phyloP scores from a whole-genome alignment of 768 basidiomycete species.

The Boletus rufocinnamomeus region DNA sequence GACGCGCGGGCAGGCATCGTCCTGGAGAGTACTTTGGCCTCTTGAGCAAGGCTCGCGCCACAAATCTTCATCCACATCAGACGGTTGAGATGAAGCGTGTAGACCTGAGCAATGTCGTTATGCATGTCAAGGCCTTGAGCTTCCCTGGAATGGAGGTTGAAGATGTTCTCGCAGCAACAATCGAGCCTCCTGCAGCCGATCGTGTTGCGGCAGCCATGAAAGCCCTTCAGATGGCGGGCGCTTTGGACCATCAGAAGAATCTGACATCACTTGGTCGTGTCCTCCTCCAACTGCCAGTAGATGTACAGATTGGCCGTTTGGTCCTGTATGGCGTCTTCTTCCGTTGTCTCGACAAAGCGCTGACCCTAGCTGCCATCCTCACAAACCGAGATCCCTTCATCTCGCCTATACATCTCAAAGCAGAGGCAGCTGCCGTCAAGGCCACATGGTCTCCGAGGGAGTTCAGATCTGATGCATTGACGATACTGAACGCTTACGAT shows the following conservation, averaged over 20 bases:
- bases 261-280: conserved; percentile 88
- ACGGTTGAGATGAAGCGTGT: conserved; percentile 94
- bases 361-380: conserved; percentile 90
- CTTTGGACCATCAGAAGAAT: conserved; percentile 71
- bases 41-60: conserved; percentile 61
- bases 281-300: conserved; percentile 85
- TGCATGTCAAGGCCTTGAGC: conserved; percentile 94
- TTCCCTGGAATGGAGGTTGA: conserved; percentile 85
- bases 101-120: conserved; percentile 88
- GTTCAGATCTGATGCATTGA: conserved; percentile 85
- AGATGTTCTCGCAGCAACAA: conserved; percentile 80
- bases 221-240: conserved; percentile 82
- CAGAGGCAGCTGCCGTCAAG: conserved; percentile 70
- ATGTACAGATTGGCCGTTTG: conserved; percentile 86
- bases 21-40: conserved; percentile 91
- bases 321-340: conserved; percentile 91
- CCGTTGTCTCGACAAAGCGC: conserved; percentile 83
- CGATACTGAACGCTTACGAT: conserved; percentile 78
- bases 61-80: conserved; percentile 72
- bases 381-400: conserved; percentile 91
- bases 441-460: conserved; percentile 73
- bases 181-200: conserved; percentile 82
- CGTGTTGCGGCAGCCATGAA: conserved; percentile 81
- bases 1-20: conserved; percentile 89
- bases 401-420: conserved; percentile 74